Evolutionary conservation across 345 rosid species (phyloP), one percentile per base, ranked within the genome.

Genomic region (Melastoma malabathricum): DNA sequence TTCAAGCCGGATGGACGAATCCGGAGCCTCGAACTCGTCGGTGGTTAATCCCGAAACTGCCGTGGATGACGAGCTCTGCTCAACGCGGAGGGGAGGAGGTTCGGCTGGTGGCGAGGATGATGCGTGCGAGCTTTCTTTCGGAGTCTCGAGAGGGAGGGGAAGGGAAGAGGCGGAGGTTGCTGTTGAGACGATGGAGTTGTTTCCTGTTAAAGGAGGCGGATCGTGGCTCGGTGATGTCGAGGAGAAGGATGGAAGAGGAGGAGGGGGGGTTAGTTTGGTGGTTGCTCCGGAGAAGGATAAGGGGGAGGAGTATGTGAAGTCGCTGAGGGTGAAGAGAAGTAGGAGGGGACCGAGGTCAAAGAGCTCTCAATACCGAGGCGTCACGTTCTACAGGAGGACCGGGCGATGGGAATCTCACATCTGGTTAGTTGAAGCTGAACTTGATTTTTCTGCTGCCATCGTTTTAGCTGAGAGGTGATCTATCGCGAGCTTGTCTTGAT

Each of bases 361-460:
- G 59, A 90, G 98, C 65, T 90, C 98, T 10, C 96, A 86, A 68
- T 90, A 83, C 47, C 68, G 98, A 64, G 98, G 98, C 13, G 98
- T 90, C 41, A 90, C 98, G 50, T 90, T 90, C 57, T 90, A 90
- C 15, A 60, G 98, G 60, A 82, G 98, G 56, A 90, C 98, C 15
- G 96, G 98, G 16, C 60, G 98, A 51, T 90, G 98, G 98, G 98
- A 86, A 60, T 90, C 98, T 16, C 98, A 90, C 74, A 90, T 90
- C 47, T 90, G 98, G 98, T 89, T 41, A 22, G 48, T 19, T 3
- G 54, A 0, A 27, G 31, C 3, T 27, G 31, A 27, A 27, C 3
- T 3, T 27, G 31, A 27, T 27, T 27, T 3, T 27, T n/a, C n/a
- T 27, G 6, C 31, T 3, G 31, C 31, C 6, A 27, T 27, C n/a